Evolutionary conservation across 2,329 filamentous ascomycete species (phyloP).

Genomic region (Fusarium sp.): DNA sequence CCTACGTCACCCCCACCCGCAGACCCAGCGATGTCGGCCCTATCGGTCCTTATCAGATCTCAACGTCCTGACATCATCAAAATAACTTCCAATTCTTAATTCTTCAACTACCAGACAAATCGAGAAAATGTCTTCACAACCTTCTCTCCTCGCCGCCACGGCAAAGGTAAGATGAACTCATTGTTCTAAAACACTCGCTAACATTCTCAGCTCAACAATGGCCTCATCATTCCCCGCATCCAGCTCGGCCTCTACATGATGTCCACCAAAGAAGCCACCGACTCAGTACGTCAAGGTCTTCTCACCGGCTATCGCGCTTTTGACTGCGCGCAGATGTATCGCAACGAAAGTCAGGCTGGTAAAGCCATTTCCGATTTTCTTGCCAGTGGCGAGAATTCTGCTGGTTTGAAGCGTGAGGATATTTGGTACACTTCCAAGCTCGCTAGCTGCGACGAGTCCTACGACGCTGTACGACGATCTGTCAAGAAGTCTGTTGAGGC

Average conservation of each 20-base stretch:
- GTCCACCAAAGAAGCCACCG: slow-evolving; percentile 67
- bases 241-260: slow-evolving; percentile 82
- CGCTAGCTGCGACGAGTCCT: slow-evolving; percentile 70
- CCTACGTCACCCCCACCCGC: slow-evolving; percentile 14
- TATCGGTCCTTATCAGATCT: slow-evolving; percentile 14
- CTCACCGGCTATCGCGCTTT: slow-evolving; percentile 63
- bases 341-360: slow-evolving; percentile 79
- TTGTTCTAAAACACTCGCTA: neutral
- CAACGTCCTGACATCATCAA: slow-evolving; percentile 8
- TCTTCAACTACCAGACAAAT: neutral
- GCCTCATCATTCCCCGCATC: slow-evolving; percentile 74
- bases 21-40: slow-evolving; percentile 21
- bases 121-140: slow-evolving; percentile 31
- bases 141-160: slow-evolving; percentile 38
- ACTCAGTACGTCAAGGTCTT: slow-evolving; percentile 68
- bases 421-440: slow-evolving; percentile 87
- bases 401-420: slow-evolving; percentile 70
- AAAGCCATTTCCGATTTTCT: slow-evolving; percentile 71
- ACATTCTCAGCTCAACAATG: slow-evolving; percentile 66
- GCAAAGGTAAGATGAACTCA: slow-evolving; percentile 23
- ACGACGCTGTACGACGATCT: slow-evolving; percentile 73
- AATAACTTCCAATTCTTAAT: neutral
- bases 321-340: slow-evolving; percentile 66
- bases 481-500: slow-evolving; percentile 73
- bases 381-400: slow-evolving; percentile 57